Conservation (phyloP, 176 grass and related monocot species). For the Raddia distichophylla region DNA sequence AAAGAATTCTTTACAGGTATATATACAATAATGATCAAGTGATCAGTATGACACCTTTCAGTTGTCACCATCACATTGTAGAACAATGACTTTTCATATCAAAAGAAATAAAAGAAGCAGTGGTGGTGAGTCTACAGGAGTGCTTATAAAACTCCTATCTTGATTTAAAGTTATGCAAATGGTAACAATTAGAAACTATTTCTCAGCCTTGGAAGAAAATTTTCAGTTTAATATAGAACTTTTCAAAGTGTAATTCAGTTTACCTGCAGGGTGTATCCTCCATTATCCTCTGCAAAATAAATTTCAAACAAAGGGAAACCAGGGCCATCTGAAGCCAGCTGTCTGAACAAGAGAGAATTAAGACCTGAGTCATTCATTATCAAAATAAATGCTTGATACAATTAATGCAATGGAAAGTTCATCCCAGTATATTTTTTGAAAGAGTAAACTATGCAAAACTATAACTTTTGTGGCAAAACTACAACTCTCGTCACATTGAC, state of each 20-base stretch:
- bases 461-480: too few species aligned
- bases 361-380: background rate
- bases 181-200: slow-evolving; percentile 11
- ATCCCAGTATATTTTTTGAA: slow-evolving; percentile 6
- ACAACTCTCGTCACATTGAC: too few species aligned
- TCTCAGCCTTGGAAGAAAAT: slow-evolving; percentile 13
- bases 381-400: slow-evolving; percentile 20
- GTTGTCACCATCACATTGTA: slow-evolving; percentile 1
- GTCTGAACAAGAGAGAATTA: slow-evolving; percentile 49
- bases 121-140: slow-evolving; percentile 5
- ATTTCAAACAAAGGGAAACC: slow-evolving; percentile 90
- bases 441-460: background rate
- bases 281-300: slow-evolving; percentile 73
- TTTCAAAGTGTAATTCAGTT: slow-evolving; percentile 21
- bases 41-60: slow-evolving; percentile 20
- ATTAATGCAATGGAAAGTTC: slow-evolving; percentile 1
- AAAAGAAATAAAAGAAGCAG: slow-evolving; percentile 13
- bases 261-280: slow-evolving; percentile 80
- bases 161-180: slow-evolving; percentile 29
- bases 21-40: too few species aligned
- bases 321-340: slow-evolving; percentile 66
- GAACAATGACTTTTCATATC: background rate
- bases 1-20: background rate
- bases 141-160: background rate
- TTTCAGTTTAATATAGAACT: background rate